Evolutionary conservation across 225 moss, liverwort and hornwort genomes (phyloP), one percentile per base, ranked within the genome.

Genomic region (Sphagnum contortum): DNA sequence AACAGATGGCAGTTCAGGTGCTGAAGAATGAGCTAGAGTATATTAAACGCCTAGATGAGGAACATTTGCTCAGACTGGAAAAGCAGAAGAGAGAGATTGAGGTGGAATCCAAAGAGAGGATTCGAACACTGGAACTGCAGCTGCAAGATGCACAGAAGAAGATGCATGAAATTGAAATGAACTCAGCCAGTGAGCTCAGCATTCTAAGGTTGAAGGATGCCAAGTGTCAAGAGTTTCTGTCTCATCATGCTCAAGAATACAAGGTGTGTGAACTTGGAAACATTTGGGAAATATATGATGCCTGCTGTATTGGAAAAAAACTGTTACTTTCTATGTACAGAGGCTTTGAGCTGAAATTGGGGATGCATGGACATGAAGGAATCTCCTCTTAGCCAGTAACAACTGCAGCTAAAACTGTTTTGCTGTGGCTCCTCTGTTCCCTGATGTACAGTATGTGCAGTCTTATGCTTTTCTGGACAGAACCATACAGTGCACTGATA

Each of bases 11-110:
- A 65, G 70, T 85, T 48, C 67, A 76, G 62, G 76, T 74, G 64
- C 69, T 85, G 46, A 85, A 69, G 72, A 76, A 59, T 72, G 85
- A 85, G 62, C 59, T 85, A 48, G 85, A 85, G 70, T 67, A 74
- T 57, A 74, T 76, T n/a, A 82, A 79, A 69, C 81, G 72, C 56
- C 73, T 74, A 58, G 85, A 82, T 47, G 71, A 74, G 64, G 79
- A 81, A 72, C 76, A 72, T 50, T 52, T 76, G 59, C 69, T 72
- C 45, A 72, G 61, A 12, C 76, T 81, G 60, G 76, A 82, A 61
- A 76, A 46, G 65, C 81, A 85, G 59, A 85, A 82, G 62, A 74
- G 76, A 70, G 76, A 79, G 59, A 69, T 85, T n/a, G 79, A 85
- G 73, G 71, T 55, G 53, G 85, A 85, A 63, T 79, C 71, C 54